These are phyloP conservation scores for Talaromyces islandicus DNA, from an alignment of 2,329 filamentous ascomycete species.

Conservation along the genomic window DNA sequence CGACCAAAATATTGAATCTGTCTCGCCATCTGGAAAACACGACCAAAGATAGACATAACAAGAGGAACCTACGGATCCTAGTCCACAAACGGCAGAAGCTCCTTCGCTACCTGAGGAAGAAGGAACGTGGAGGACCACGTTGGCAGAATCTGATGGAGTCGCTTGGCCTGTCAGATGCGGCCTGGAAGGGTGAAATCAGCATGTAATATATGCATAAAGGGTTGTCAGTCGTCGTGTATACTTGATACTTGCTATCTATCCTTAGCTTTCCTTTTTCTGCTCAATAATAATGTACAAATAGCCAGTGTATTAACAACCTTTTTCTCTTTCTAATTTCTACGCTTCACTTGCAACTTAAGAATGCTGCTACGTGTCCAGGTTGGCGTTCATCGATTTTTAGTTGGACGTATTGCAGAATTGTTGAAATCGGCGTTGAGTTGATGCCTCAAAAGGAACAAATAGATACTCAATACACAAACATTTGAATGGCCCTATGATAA, in stretches of 20 bases:
- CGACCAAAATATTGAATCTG: constrained; percentile 82
- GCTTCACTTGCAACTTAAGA: not conserved
- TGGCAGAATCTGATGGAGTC: constrained; percentile 83
- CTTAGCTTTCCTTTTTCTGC: not conserved
- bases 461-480: not conserved
- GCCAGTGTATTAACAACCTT: not conserved
- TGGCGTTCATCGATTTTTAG: not conserved
- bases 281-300: constrained; percentile 6
- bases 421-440: not conserved
- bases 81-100: constrained; percentile 87
- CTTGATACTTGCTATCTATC: not conserved
- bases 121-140: constrained; percentile 83
- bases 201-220: constrained; percentile 43
- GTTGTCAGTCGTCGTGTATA: not conserved
- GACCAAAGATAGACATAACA: constrained; percentile 89
- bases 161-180: constrained; percentile 78
- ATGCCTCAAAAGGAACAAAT: not conserved
- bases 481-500: not conserved
- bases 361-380: not conserved
- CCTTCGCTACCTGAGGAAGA: constrained; percentile 76
- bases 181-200: constrained; percentile 85
- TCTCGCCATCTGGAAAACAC: constrained; percentile 64
- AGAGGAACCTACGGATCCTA: constrained; percentile 77
- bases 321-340: not conserved
- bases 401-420: not conserved